A percentile compares a stretch with the other conserved stretches of the same genome.
These are phyloP conservation scores for Candida argentea DNA, from an alignment of 805 yeast species.

Conservation along the genomic window DNA sequence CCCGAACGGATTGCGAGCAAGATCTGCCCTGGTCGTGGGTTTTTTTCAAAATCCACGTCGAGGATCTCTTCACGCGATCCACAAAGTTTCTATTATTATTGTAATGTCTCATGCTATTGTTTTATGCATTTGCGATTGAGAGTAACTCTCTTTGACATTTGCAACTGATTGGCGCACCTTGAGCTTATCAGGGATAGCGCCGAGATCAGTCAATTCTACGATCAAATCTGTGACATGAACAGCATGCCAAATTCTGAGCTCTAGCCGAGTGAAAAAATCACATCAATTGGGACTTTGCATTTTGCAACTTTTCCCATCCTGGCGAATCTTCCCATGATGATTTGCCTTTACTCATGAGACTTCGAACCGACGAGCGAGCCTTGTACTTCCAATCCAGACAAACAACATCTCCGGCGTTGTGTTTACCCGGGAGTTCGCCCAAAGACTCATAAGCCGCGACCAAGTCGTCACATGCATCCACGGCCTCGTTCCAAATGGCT, in stretches of 20 bases:
- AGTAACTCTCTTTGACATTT: no score
- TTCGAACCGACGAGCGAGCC: constrained; percentile 60
- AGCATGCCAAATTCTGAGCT: no score
- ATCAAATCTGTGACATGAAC: not conserved
- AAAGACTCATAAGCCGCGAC: constrained; percentile 79
- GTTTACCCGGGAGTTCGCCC: constrained; percentile 76
- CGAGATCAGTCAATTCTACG: not conserved
- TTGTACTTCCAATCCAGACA: constrained; percentile 91
- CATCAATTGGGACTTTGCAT: constrained; percentile 40
- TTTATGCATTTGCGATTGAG: no score
- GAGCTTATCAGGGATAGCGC: no score
- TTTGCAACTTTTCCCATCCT: constrained; percentile 61
- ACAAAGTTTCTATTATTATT: no score
- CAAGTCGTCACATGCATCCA: constrained; percentile 66
- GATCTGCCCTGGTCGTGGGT: no score
- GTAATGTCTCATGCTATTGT: no score
- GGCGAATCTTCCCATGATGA: constrained; percentile 69
- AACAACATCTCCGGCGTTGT: constrained; percentile 73
- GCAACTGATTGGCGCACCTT: no score
- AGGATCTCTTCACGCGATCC: no score
- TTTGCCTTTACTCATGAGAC: constrained; percentile 71
- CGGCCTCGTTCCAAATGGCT: constrained; percentile 64
- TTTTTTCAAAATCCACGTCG: no score
- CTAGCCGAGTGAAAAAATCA: constrained; percentile 7
- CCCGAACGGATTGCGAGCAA: no score